phyloP scores from a whole-genome alignment of 805 yeast species.

The Saccharomycopsis schoenii region DNA sequence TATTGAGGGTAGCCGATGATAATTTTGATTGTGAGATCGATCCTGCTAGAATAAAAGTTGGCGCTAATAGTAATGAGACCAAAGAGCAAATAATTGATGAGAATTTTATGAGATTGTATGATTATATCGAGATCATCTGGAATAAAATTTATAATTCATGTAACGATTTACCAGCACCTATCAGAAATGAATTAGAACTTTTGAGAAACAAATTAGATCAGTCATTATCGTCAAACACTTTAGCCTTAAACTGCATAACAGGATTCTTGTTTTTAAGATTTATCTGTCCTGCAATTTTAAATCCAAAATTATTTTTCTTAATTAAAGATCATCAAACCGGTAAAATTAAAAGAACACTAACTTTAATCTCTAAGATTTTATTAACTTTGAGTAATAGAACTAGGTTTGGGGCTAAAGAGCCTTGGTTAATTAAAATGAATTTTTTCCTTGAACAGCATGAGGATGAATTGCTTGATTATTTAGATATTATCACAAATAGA shows the following conservation, averaged over 20 bases:
- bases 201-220: constrained; percentile 57
- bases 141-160: constrained; percentile 49
- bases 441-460: constrained; percentile 49
- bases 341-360: constrained; percentile 63
- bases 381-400: constrained; percentile 73
- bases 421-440: constrained; percentile 66
- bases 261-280: constrained; percentile 79
- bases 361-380: constrained; percentile 69
- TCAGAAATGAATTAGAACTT: constrained; percentile 53
- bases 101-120: constrained; percentile 40
- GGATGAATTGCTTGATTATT: constrained; percentile 53
- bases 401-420: constrained; percentile 72
- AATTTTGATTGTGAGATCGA: constrained; percentile 69
- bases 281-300: constrained; percentile 84
- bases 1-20: constrained; percentile 42
- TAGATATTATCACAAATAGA: constrained; percentile 61
- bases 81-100: constrained; percentile 33
- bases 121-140: constrained; percentile 57
- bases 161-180: constrained; percentile 62
- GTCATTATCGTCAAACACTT: constrained; percentile 39
- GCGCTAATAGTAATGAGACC: constrained; percentile 25
- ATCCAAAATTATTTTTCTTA: constrained; percentile 76
- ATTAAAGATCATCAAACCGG: constrained; percentile 65
- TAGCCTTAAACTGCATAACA: constrained; percentile 59
- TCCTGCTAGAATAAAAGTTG: constrained; percentile 43